These are phyloP conservation scores for Chlorella sp. DNA, from an alignment of 139 green algal genomes.

Conservation along the genomic window DNA sequence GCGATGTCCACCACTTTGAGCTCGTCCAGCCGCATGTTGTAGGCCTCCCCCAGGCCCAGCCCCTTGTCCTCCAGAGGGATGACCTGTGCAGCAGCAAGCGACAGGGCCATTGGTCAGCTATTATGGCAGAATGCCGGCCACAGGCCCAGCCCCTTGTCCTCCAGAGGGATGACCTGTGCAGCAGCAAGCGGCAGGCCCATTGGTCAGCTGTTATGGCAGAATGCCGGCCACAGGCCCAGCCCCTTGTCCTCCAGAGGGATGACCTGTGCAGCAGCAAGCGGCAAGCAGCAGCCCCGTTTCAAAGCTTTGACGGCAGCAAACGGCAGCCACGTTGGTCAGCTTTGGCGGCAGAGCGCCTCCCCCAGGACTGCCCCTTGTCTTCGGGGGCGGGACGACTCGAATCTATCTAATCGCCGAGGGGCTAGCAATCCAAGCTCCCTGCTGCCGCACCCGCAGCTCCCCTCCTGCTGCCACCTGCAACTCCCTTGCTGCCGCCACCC, in stretches of 20 bases:
- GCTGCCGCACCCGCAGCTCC: no score
- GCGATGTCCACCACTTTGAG: constrained; percentile 83
- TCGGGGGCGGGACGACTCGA: no score
- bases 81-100: constrained; percentile 50
- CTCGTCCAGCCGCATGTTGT: constrained; percentile 91
- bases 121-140: neutral
- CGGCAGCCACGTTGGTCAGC: neutral
- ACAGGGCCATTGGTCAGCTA: neutral
- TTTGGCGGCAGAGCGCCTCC: no score
- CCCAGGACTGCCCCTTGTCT: constrained; percentile 54
- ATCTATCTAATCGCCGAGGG: no score
- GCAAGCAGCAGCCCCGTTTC: no score
- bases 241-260: constrained; percentile 74
- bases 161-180: constrained; percentile 78
- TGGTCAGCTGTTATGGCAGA: neutral
- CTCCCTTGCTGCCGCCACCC: neutral
- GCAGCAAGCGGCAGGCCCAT: neutral
- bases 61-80: constrained; percentile 74
- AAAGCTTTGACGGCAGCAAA: no score
- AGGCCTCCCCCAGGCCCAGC: constrained; percentile 77
- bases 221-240: constrained; percentile 47
- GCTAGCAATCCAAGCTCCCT: no score
- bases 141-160: constrained; percentile 55
- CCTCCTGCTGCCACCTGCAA: no score
- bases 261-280: constrained; percentile 50